Conservation (phyloP, 176 grass and related monocot genomes). For the Raddia guianensis region DNA sequence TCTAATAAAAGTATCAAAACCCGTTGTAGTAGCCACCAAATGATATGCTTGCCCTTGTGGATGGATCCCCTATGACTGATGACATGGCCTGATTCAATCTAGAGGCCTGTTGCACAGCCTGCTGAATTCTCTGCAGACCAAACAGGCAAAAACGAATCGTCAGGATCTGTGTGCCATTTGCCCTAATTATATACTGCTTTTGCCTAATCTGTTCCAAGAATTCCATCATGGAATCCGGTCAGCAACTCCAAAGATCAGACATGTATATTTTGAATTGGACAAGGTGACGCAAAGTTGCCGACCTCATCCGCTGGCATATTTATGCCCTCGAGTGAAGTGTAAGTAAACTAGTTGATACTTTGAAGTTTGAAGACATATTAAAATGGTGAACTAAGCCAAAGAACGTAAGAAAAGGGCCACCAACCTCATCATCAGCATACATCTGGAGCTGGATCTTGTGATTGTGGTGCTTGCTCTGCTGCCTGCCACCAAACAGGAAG, state of each 20-base stretch:
- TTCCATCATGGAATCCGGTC: background rate
- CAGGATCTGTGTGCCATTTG: background rate
- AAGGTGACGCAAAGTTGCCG: background rate
- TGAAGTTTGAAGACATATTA: background rate
- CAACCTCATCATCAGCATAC: constrained; percentile 64
- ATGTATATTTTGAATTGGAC: background rate
- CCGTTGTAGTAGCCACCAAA: constrained; percentile 71
- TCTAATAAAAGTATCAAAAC: constrained; percentile 40
- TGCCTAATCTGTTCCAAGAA: background rate
- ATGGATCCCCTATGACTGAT: constrained; percentile 58
- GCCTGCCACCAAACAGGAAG: constrained; percentile 56
- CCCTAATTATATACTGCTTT: background rate
- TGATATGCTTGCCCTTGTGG: constrained; percentile 65
- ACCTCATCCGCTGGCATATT: background rate
- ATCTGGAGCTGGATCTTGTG: constrained; percentile 70
- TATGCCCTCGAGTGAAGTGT: background rate
- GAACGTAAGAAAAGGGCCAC: background rate
- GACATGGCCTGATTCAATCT: constrained; percentile 81
- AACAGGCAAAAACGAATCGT: background rate
- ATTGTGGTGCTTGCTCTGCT: constrained; percentile 34
- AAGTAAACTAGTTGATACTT: background rate
- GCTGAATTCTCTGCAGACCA: constrained; percentile 66
- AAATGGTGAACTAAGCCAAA: background rate
- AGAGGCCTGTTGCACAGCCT: constrained; percentile 58
- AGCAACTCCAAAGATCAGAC: background rate